Conservation (phyloP, 2,329 filamentous ascomycete species). For the Colletotrichum tanaceti region DNA sequence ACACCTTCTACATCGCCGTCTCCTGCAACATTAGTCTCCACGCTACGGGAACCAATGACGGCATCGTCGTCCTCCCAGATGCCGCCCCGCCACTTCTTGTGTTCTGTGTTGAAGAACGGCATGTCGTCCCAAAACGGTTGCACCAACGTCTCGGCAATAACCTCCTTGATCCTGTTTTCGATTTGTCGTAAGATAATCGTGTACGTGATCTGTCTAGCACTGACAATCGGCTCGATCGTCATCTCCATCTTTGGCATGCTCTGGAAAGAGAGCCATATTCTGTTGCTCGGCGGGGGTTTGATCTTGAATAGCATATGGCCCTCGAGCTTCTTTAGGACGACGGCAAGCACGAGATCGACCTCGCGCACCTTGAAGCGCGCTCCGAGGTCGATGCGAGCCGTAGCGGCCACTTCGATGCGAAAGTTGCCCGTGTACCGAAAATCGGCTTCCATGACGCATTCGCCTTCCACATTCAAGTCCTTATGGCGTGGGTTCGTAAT, state of each 20-base stretch:
- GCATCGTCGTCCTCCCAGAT: conserved; percentile 74
- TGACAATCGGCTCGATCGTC: conserved; percentile 95
- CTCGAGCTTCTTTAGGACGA: conserved; percentile 84
- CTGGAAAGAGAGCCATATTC: conserved; percentile 95
- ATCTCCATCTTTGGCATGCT: conserved; percentile 94
- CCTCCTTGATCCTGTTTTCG: conserved; percentile 93
- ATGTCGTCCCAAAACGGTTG: conserved; percentile 96
- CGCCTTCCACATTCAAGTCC: conserved; percentile 91
- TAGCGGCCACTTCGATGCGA: conserved; percentile 89
- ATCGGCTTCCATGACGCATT: conserved; percentile 87
- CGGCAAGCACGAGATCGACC: conserved; percentile 88
- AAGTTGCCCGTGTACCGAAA: conserved; percentile 91
- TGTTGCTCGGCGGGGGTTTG: conserved; percentile 95
- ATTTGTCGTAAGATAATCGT: conserved; percentile 91
- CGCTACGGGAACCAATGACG: conserved; percentile 52
- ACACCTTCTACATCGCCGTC: conserved; percentile 62
- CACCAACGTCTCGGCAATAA: conserved; percentile 91
- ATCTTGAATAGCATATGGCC: conserved; percentile 87
- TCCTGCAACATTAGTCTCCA: conserved; percentile 55
- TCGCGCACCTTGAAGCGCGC: conserved; percentile 89
- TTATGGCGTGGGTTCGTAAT: conserved; percentile 89
- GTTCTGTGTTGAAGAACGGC: conserved; percentile 85
- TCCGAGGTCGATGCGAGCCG: conserved; percentile 90
- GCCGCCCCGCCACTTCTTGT: conserved; percentile 84
- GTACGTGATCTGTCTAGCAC: conserved; percentile 94